A percentile compares a stretch with the other conserved stretches of the same genome.
phyloP scores from a whole-genome alignment of 2,329 filamentous ascomycete genomes.

The Reticulascus tulasneorum region DNA sequence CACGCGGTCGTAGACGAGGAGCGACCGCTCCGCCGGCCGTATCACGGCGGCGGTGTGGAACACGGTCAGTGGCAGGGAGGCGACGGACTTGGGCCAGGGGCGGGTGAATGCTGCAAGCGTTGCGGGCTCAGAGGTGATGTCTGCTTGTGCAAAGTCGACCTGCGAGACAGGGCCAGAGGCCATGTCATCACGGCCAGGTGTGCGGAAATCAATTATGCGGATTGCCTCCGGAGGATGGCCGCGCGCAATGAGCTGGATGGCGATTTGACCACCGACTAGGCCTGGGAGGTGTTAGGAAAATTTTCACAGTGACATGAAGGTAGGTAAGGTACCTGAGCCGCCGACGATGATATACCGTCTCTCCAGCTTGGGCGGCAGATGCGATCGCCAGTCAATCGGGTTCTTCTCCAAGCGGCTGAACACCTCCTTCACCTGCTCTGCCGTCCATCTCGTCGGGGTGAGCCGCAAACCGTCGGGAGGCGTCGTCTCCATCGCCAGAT shows the following conservation, averaged over 20 bases:
- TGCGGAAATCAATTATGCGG: slow-evolving; percentile 48
- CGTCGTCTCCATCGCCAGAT: slow-evolving; percentile 29
- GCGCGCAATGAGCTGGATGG: slow-evolving; percentile 47
- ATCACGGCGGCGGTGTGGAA: slow-evolving; percentile 56
- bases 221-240: slow-evolving; percentile 48
- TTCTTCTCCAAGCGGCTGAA: slow-evolving; percentile 29
- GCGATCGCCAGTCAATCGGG: slow-evolving; percentile 32
- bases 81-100: slow-evolving; percentile 39
- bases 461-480: slow-evolving; percentile 30
- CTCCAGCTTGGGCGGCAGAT: slow-evolving; percentile 34
- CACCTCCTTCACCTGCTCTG: slow-evolving; percentile 27
- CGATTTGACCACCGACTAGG: slow-evolving; percentile 52
- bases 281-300: slow-evolving; percentile 27
- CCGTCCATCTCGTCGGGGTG: slow-evolving; percentile 31
- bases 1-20: slow-evolving; percentile 38
- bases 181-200: slow-evolving; percentile 39
- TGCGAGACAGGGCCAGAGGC: slow-evolving; percentile 24
- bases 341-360: slow-evolving; percentile 43
- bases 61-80: slow-evolving; percentile 47
- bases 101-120: slow-evolving; percentile 41
- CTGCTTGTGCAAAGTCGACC: slow-evolving; percentile 41
- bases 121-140: slow-evolving; percentile 43
- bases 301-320: background rate
- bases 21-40: slow-evolving; percentile 43
- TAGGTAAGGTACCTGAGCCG: slow-evolving; percentile 36